A percentile compares a stretch with the other conserved stretches of the same genome.
These are phyloP conservation scores for Pleodorina starrii DNA, from an alignment of 139 green algal species.

Conservation along the genomic window DNA sequence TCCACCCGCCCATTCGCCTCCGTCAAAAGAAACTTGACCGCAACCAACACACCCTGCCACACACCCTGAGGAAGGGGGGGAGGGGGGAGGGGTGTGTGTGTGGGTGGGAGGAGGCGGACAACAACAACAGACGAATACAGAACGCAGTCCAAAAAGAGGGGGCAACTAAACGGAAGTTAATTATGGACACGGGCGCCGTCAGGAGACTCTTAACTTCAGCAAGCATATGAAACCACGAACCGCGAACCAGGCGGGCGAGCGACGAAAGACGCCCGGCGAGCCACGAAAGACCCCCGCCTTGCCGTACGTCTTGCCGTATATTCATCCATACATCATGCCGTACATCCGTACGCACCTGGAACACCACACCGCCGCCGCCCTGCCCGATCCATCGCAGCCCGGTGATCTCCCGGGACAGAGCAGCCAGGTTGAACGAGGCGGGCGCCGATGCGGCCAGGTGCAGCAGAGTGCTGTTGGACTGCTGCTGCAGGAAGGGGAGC, in stretches of 20 bases:
- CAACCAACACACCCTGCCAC: constrained; percentile 8
- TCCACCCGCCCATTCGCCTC: background rate
- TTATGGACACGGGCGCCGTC: background rate
- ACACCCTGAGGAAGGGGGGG: too few relatives aligned
- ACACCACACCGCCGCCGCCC: constrained; percentile 2
- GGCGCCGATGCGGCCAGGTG: background rate
- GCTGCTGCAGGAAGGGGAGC: constrained; percentile 16
- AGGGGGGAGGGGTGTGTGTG: too few relatives aligned
- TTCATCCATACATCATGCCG: background rate
- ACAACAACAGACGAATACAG: too few relatives aligned
- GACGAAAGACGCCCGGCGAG: background rate
- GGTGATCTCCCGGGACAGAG: background rate
- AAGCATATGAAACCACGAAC: background rate
- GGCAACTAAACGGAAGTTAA: background rate
- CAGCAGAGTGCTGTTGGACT: background rate
- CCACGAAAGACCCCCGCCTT: background rate
- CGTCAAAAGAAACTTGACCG: constrained; percentile 36
- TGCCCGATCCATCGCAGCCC: constrained; percentile 15
- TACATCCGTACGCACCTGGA: background rate
- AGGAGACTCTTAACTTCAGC: background rate
- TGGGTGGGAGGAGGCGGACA: too few relatives aligned
- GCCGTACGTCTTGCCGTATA: background rate
- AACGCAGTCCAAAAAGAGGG: background rate
- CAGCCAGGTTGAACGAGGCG: background rate
- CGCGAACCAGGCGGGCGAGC: too few relatives aligned